Evolutionary conservation across 2,329 filamentous ascomycete genomes (phyloP).

Genomic region (Exophiala spinifera): DNA sequence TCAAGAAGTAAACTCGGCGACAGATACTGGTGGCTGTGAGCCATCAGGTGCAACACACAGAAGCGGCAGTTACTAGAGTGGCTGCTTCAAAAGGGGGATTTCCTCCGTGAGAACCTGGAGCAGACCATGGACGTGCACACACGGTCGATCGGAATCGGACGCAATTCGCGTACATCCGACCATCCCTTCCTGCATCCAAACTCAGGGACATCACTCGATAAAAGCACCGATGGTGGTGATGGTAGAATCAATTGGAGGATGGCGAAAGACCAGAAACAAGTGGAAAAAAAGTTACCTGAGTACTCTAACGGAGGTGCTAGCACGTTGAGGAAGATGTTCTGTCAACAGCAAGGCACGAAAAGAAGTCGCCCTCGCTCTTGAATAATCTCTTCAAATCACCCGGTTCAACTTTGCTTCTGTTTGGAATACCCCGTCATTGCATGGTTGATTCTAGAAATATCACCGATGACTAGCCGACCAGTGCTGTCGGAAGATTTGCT

Average conservation of each 20-base stretch:
- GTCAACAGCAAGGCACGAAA: background rate
- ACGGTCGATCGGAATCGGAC: background rate
- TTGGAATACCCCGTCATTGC: conserved; percentile 2
- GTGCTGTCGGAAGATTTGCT: conserved; percentile 5
- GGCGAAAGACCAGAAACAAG: background rate
- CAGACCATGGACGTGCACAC: background rate
- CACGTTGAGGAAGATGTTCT: background rate
- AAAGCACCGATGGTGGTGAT: too few relatives aligned
- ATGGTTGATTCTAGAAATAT: conserved; percentile 1
- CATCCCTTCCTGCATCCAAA: background rate
- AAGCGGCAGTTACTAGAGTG: background rate
- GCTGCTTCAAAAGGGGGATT: background rate
- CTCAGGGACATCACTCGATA: too few relatives aligned
- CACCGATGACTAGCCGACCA: background rate
- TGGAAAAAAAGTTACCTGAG: conserved; percentile 5
- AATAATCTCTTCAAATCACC: background rate
- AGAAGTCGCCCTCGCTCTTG: conserved; percentile 1
- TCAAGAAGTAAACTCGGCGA: conserved; percentile 3
- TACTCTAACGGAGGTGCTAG: conserved; percentile 1
- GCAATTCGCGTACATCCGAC: background rate
- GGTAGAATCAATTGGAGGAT: too few relatives aligned
- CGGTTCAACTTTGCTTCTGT: background rate
- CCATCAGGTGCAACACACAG: background rate
- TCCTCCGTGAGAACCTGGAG: background rate
- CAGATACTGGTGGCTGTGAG: background rate